These are phyloP conservation scores for Venturia carpophila DNA, from an alignment of 2,329 filamentous ascomycete species.

Conservation along the genomic window DNA sequence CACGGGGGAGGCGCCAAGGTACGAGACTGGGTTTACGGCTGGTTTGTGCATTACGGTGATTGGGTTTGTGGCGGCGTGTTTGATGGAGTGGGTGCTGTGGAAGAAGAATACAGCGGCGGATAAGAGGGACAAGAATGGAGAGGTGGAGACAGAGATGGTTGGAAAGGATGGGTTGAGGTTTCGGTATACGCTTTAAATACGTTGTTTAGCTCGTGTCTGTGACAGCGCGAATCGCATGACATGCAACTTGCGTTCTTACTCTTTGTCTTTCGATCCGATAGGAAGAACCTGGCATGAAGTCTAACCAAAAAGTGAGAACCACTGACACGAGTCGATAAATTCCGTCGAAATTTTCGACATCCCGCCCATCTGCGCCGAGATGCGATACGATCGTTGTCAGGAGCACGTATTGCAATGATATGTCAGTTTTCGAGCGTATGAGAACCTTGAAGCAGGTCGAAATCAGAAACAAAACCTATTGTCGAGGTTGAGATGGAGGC, in stretches of 20 bases:
- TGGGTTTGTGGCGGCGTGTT: slow-evolving; percentile 37
- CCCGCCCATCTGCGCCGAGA: too few species aligned
- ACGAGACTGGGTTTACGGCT: slow-evolving; percentile 43
- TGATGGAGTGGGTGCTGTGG: slow-evolving; percentile 29
- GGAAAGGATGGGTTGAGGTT: slow-evolving; percentile 8
- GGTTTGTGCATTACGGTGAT: slow-evolving; percentile 40
- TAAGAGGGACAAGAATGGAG: slow-evolving; percentile 1
- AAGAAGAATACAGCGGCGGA: slow-evolving; percentile 8
- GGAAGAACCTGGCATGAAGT: too few species aligned
- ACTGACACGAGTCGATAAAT: too few species aligned
- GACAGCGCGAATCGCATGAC: too few species aligned
- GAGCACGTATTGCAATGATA: not conserved
- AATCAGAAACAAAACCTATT: not conserved
- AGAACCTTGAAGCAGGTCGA: not conserved
- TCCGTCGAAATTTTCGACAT: too few species aligned
- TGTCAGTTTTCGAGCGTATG: not conserved
- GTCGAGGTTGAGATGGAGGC: not conserved
- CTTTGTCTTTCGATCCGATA: too few species aligned
- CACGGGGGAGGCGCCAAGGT: slow-evolving; percentile 40
- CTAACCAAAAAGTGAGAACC: too few species aligned
- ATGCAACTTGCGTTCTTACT: too few species aligned
- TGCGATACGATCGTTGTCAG: not conserved
- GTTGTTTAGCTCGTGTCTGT: too few species aligned
- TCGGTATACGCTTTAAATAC: slow-evolving; percentile 1
- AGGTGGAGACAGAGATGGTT: slow-evolving; percentile 11